Conservation (phyloP, 2,329 filamentous ascomycete species). For the Xylariaceae sp. region DNA sequence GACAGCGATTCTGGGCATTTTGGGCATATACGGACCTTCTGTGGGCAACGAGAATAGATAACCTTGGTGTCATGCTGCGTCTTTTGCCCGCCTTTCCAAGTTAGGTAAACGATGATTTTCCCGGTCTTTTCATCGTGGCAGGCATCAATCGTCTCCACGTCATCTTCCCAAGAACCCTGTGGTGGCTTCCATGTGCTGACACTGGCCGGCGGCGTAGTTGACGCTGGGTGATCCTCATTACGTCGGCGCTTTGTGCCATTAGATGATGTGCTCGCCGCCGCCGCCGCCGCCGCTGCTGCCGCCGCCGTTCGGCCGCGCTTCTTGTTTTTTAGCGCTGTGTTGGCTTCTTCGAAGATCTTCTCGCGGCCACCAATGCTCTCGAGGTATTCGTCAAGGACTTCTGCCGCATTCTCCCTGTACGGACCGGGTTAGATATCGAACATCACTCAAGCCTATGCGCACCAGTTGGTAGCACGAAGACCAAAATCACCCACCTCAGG, state of each 20-base stretch:
- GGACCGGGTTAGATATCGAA: conserved; percentile 1
- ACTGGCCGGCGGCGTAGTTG: conserved; percentile 42
- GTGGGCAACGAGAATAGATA: conserved; percentile 70
- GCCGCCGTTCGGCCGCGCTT: conserved; percentile 51
- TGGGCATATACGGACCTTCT: conserved; percentile 51
- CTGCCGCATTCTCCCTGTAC: conserved; percentile 49
- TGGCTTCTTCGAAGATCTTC: conserved; percentile 46
- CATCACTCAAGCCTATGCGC: not conserved
- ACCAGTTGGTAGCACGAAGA: conserved; percentile 5
- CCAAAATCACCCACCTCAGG: conserved; percentile 42
- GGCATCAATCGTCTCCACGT: conserved; percentile 64
- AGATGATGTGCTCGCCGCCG: conserved; percentile 35
- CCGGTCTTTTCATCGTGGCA: conserved; percentile 59
- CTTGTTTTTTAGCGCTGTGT: conserved; percentile 46
- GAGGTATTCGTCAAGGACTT: conserved; percentile 62
- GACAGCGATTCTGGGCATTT: not conserved
- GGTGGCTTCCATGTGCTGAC: conserved; percentile 58
- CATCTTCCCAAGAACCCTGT: conserved; percentile 69
- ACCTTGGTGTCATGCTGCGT: conserved; percentile 64
- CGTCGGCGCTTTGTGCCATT: conserved; percentile 43
- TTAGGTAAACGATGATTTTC: conserved; percentile 61
- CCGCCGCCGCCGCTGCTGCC: conserved; percentile 21
- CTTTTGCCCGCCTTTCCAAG: conserved; percentile 69
- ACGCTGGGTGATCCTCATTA: conserved; percentile 45
- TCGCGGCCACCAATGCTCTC: conserved; percentile 57